These are phyloP conservation scores for Rhododendron ovatum DNA, from an alignment of 148 eudicot species.

Conservation along the genomic window DNA sequence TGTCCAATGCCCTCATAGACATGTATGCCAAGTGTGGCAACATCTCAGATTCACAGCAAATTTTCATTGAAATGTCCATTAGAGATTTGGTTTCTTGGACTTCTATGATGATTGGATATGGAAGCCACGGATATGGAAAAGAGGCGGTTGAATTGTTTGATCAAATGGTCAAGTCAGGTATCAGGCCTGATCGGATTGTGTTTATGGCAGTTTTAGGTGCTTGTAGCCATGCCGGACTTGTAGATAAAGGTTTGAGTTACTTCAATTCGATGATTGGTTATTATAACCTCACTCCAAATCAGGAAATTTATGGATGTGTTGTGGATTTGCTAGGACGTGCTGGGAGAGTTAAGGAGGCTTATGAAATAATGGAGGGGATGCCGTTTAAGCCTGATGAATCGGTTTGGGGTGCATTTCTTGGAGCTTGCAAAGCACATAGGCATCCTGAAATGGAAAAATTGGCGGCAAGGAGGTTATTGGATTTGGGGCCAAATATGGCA, in stretches of 20 bases:
- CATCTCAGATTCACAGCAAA: constrained; percentile 50
- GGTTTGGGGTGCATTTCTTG: constrained; percentile 89
- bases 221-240: constrained; percentile 92
- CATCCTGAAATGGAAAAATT: constrained; percentile 51
- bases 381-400: constrained; percentile 77
- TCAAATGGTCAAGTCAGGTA: constrained; percentile 51
- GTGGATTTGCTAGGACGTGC: constrained; percentile 90
- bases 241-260: constrained; percentile 70
- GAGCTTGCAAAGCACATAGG: constrained; percentile 79
- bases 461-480: constrained; percentile 46
- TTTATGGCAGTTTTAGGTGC: constrained; percentile 80
- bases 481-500: constrained; percentile 49
- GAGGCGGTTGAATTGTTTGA: constrained; percentile 63
- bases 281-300: constrained; percentile 55
- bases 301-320: constrained; percentile 74
- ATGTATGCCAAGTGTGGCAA: constrained; percentile 96
- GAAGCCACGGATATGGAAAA: constrained; percentile 76
- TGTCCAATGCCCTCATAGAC: constrained; percentile 74
- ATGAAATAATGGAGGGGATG: constrained; percentile 70
- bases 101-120: constrained; percentile 88
- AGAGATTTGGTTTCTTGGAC: constrained; percentile 83
- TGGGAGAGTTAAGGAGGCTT: constrained; percentile 80
- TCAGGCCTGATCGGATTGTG: constrained; percentile 60
- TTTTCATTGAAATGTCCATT: constrained; percentile 45
- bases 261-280: constrained; percentile 56